These are phyloP conservation scores for Alloteropsis semialata DNA, from an alignment of 176 grass and related monocot species.

Conservation along the genomic window DNA sequence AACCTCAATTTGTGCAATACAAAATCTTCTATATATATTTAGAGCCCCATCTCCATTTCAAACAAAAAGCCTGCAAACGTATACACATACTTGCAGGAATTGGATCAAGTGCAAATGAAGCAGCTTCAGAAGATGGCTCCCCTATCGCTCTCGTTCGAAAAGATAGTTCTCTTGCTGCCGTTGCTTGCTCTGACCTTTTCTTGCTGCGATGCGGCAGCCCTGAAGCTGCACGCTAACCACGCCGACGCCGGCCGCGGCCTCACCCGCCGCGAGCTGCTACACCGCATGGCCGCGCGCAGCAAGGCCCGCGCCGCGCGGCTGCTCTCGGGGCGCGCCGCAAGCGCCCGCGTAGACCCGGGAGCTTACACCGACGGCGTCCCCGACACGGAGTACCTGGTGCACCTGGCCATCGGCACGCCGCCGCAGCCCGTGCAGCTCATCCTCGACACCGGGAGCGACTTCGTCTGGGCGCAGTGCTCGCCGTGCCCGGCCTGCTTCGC, in stretches of 20 bases:
- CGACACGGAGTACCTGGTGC: constrained; percentile 46
- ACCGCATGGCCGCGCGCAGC: constrained; percentile 28
- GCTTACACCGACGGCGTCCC: neutral
- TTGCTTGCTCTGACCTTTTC: constrained; percentile 23
- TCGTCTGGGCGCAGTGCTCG: constrained; percentile 47
- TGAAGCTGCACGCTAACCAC: constrained; percentile 31
- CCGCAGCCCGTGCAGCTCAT: constrained; percentile 44
- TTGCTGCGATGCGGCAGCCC: constrained; percentile 5
- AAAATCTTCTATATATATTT: neutral
- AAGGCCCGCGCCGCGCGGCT: constrained; percentile 20
- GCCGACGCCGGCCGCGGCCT: constrained; percentile 25
- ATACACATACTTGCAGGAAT: neutral
- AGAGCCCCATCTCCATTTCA: neutral
- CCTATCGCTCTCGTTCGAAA: neutral
- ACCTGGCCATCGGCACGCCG: constrained; percentile 42
- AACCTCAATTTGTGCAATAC: neutral
- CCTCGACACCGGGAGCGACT: constrained; percentile 62
- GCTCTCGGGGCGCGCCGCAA: neutral
- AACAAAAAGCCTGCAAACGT: neutral
- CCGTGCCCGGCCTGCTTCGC: constrained; percentile 39
- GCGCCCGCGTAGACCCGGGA: neutral
- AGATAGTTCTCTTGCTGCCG: neutral
- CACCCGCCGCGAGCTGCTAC: constrained; percentile 30
- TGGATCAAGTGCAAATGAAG: constrained; percentile 23
- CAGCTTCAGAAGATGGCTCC: constrained; percentile 8